Evolutionary conservation across 306 rosid species (phyloP).

Genomic region (Parietaria judaica): DNA sequence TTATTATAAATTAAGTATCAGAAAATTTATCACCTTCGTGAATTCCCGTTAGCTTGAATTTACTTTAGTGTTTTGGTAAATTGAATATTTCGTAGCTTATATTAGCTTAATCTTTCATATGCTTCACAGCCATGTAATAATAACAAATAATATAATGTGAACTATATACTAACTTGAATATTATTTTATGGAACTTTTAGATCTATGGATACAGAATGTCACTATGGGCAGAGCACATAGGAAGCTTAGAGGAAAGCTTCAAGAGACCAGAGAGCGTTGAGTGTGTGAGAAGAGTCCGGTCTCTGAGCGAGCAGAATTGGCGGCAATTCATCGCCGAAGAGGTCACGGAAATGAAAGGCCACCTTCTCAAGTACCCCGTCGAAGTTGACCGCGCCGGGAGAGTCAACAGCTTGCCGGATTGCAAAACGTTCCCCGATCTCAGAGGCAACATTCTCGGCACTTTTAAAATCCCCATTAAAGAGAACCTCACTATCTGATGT

Average conservation of each 20-base stretch:
- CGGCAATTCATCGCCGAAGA: slow-evolving; percentile 53
- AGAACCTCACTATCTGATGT: slow-evolving; percentile 71
- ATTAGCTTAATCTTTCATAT: no score
- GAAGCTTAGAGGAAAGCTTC: slow-evolving; percentile 49
- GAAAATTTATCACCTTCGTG: no score
- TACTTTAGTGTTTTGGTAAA: no score
- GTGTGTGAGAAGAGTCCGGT: slow-evolving; percentile 49
- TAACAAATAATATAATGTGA: no score
- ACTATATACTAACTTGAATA: no score
- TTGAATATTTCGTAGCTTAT: no score
- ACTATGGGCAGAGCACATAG: slow-evolving; percentile 82
- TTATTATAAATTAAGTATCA: no score
- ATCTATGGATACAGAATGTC: slow-evolving; percentile 84
- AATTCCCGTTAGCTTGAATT: no score
- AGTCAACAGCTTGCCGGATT: slow-evolving; percentile 46
- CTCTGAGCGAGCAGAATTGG: slow-evolving; percentile 70
- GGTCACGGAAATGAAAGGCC: slow-evolving; percentile 65
- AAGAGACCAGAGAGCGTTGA: slow-evolving; percentile 61
- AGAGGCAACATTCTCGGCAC: slow-evolving; percentile 64
- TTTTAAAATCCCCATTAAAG: slow-evolving; percentile 33
- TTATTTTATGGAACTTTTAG: slow-evolving; percentile 24
- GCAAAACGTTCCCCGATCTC: slow-evolving; percentile 62
- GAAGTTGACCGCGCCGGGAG: slow-evolving; percentile 63
- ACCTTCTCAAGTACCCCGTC: slow-evolving; percentile 69
- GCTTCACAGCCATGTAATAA: no score